A percentile compares a stretch with the other conserved stretches of the same genome.
phyloP scores from a whole-genome alignment of 768 basidiomycete genomes.

The Sutorius australiensis region DNA sequence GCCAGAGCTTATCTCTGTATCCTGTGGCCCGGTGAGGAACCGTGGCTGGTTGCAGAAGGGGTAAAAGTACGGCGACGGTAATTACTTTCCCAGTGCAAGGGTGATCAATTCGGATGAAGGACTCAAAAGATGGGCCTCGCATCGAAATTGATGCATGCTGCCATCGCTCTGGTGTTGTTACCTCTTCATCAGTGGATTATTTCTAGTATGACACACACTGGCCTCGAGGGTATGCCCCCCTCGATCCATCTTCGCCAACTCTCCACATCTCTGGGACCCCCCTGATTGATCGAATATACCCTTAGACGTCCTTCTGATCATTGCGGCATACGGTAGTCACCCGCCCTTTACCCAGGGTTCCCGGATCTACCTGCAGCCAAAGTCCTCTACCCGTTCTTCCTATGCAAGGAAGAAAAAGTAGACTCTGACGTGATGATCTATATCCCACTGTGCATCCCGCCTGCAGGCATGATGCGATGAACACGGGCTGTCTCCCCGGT shows the following conservation, averaged over 20 bases:
- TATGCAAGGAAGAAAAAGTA: background rate
- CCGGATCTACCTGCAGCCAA: background rate
- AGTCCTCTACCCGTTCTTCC: background rate
- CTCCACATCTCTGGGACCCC: background rate
- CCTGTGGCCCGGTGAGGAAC: background rate
- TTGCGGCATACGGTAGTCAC: too few relatives aligned
- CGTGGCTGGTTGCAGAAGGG: background rate
- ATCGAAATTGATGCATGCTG: too few relatives aligned
- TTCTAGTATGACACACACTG: too few relatives aligned
- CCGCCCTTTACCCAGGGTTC: background rate
- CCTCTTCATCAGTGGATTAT: too few relatives aligned
- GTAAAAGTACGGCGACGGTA: too few relatives aligned
- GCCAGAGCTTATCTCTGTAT: background rate
- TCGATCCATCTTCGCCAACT: background rate
- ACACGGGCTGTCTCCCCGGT: background rate
- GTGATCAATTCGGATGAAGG: background rate
- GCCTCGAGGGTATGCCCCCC: background rate
- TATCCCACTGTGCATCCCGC: too few relatives aligned
- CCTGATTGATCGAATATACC: background rate
- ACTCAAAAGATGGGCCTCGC: too few relatives aligned
- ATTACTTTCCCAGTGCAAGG: background rate
- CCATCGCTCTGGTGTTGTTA: too few relatives aligned
- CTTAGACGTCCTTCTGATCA: background rate
- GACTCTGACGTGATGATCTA: background rate
- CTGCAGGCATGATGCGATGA: too few relatives aligned